Base-by-base conservation (phyloP, 2,329 filamentous ascomycete genomes). In the Ascochyta koolunga region DNA sequence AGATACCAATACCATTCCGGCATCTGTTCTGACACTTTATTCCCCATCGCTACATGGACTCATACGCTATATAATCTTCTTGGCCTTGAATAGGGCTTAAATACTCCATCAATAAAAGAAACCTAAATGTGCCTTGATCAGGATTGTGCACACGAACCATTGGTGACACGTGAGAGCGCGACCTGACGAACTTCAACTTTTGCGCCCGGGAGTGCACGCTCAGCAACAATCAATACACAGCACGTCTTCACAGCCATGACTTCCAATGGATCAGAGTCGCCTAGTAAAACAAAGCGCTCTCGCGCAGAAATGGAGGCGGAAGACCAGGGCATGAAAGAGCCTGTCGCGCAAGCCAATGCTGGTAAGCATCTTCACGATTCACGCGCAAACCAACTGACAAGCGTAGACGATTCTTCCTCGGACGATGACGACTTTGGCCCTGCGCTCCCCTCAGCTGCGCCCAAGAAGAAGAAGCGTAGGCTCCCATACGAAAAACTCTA, bases 401-500 rank as follows among this genome's bases (percentile, higher is more conserved):
- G 29, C 11, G 33, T 33, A 71, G 63, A 70, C 21, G 86, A 85
- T 47, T 86, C 83, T 67, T 96, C 91, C 31, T 93, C 90, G 3
- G 70, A 71, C 51, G 78, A 80, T 55, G 92, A 97, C 77, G 93
- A 96, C 71, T 95, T 97, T 79, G 95, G 95, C 37, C 95, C 95
- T 24, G 89, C 93, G 65, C 84, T 98, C 25, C 93, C 95, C 37
- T 89, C 91, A 2, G 84, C 87, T 43, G 87, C 83, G 18, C 86
- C 88, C 2, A 89, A 93, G 80, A 96, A 96, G 83, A 97, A 96
- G 79, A 88, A 90, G 60, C 86, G 93, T 66, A 90, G 90, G 66
- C 86, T 99, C 2, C 91, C 91, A 1, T 93, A 97, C 79, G 93
- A 98, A 78, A 96, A 95, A 75, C 87, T 98, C 67, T 98, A 97